Base-by-base conservation (phyloP, 2,329 filamentous ascomycete species). In the Microdochium bolleyi region DNA sequence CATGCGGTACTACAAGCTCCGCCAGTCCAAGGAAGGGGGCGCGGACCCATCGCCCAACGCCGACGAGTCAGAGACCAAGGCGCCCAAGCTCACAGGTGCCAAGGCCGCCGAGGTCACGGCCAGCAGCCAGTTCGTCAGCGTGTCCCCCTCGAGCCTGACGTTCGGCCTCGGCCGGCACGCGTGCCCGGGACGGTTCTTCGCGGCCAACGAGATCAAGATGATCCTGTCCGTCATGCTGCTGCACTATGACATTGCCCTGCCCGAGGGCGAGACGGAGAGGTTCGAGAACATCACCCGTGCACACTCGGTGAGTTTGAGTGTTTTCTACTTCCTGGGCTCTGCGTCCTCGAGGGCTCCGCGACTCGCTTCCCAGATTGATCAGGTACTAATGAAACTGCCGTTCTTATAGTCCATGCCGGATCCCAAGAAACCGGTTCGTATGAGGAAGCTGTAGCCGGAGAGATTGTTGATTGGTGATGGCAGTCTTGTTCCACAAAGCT, bases 171-270 rank as follows among this genome's bases (percentile, higher is more conserved):
- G 70, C 3, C 63, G 65, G n/a, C 68, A 72, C 54, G 70, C 70
- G 4, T 72, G 70, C 52, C 72, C 70, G 0, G 73, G 73, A 0
- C 66, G 72, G 1, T 75, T 75, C 67, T 74, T 75, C 55, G 73
- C 73, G 10, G 63, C 64, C 24, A 68, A 73, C 55, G 70, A 75
- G 64, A 71, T 75, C 61, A 75, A 76, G 61, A 60, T 74, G 56
- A 67, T 75, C 19, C 56, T 76, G 14, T 67, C 70, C 1, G 61
- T 70, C 48, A 61, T 71, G 3, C 56, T 75, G 46, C 69, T 74
- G 0, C 69, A 64, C 25, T 73, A 74, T 56, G 72, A 75, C 22
- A 55, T 70, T 53, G 60, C 58, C 51, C 61, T 68, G 10, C 55
- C 52, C 2, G 66, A 63, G 2, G 66, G 64, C 50, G 60, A 63